A percentile compares a stretch with the other conserved stretches of the same genome.
phyloP scores from a whole-genome alignment of 2,329 filamentous ascomycete species.

The Alternaria metachromatica region DNA sequence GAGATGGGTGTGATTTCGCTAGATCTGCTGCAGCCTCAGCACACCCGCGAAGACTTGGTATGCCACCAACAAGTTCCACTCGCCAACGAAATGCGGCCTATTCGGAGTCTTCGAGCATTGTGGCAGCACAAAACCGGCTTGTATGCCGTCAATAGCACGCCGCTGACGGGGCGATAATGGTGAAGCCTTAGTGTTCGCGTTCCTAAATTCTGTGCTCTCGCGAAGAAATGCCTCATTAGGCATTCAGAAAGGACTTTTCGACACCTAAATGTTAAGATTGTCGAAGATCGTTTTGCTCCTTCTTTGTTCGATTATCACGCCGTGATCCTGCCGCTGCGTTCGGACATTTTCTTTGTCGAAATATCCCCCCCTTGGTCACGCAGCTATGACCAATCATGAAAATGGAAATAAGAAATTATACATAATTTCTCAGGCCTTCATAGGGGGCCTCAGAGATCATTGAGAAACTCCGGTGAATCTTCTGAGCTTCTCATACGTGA shows the following conservation, averaged over 20 bases:
- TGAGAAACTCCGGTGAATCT: background rate
- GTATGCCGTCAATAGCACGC: background rate
- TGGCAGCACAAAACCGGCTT: background rate
- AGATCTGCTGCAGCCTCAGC: background rate
- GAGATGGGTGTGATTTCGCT: background rate
- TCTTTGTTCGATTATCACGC: background rate
- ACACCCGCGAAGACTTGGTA: background rate
- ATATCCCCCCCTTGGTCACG: background rate
- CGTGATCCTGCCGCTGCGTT: background rate
- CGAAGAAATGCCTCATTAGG: background rate
- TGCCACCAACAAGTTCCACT: background rate
- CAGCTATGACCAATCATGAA: background rate
- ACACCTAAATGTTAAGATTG: background rate
- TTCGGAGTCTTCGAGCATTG: background rate
- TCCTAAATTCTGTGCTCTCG: background rate
- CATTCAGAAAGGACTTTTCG: background rate
- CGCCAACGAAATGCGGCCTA: background rate
- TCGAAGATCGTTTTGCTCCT: background rate
- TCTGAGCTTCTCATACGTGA: background rate
- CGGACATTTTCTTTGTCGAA: background rate
- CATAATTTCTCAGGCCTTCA: background rate
- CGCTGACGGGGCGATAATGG: background rate
- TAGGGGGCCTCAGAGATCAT: background rate
- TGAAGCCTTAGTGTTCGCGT: background rate
- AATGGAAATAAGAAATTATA: background rate